Percentiles rank a stretch among this genome's conserved stretches.
phyloP scores from a whole-genome alignment of 2,329 filamentous ascomycete species.

The Aspergillus amoenus region DNA sequence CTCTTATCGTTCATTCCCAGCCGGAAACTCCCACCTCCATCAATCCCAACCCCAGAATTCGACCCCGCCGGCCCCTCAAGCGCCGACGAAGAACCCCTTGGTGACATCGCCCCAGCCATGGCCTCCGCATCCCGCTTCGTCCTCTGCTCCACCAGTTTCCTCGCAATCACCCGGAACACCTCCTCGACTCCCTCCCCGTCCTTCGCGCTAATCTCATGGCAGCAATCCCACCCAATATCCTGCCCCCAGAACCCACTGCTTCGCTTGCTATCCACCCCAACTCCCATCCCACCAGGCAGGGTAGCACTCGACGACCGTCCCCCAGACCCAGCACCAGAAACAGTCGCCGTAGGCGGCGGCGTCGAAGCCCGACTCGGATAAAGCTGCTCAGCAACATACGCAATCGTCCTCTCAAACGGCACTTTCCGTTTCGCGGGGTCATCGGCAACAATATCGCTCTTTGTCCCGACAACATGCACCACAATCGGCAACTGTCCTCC shows the following conservation, averaged over 20 bases:
- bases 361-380: slow-evolving; percentile 68
- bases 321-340: slow-evolving; percentile 26
- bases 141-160: slow-evolving; percentile 76
- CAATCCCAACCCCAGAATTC: slow-evolving; percentile 49
- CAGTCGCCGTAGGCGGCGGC: slow-evolving; percentile 62
- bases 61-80: slow-evolving; percentile 25
- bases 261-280: slow-evolving; percentile 45
- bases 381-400: slow-evolving; percentile 89
- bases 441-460: slow-evolving; percentile 83
- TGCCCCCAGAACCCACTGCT: slow-evolving; percentile 70
- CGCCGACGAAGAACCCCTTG: slow-evolving; percentile 46
- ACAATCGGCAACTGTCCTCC: slow-evolving; percentile 62
- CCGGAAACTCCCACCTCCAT: slow-evolving; percentile 59
- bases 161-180: slow-evolving; percentile 85
- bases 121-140: slow-evolving; percentile 52
- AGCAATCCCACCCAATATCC: slow-evolving; percentile 93
- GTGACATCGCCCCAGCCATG: slow-evolving; percentile 33
- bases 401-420: slow-evolving; percentile 92
- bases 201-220: slow-evolving; percentile 93
- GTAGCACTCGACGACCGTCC: slow-evolving; percentile 21
- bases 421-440: slow-evolving; percentile 79
- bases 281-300: slow-evolving; percentile 15
- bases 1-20: slow-evolving; percentile 61
- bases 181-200: slow-evolving; percentile 95
- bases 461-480: slow-evolving; percentile 92